Conservation (phyloP, 116 monocot genomes). For the Thalassia testudinum region DNA sequence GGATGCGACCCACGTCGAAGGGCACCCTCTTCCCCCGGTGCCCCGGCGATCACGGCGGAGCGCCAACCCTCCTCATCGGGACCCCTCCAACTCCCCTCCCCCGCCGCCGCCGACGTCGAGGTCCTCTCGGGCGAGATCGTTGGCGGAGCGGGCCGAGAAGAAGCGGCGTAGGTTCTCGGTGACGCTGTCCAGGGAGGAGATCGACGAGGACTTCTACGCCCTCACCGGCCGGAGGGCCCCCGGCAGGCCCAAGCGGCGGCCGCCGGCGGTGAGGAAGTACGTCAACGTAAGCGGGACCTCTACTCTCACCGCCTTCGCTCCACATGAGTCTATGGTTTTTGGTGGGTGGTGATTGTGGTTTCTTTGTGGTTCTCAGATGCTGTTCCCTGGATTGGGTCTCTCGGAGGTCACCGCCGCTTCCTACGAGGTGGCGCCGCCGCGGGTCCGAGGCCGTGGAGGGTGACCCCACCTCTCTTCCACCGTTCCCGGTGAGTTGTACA, state of each 20-base stretch:
- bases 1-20: neutral
- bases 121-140: conserved; percentile 7
- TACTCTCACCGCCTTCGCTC: neutral
- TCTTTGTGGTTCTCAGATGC: conserved; percentile 11
- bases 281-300: conserved; percentile 28
- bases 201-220: too few species aligned
- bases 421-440: too few species aligned
- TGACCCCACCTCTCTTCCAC: too few species aligned
- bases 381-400: conserved; percentile 37
- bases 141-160: too few species aligned
- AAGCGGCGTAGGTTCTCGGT: too few species aligned
- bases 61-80: conserved; percentile 1
- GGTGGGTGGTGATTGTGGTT: neutral
- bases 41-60: conserved; percentile 17
- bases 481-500: too few species aligned
- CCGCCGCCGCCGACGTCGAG: neutral
- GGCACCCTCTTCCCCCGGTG: neutral
- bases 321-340: neutral
- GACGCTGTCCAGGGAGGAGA: conserved; percentile 40
- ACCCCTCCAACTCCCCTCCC: neutral
- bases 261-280: conserved; percentile 29
- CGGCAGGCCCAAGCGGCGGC: too few species aligned
- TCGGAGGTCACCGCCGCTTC: conserved; percentile 47
- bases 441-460: too few species aligned
- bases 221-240: too few species aligned